phyloP scores from a whole-genome alignment of 352 stramenopile genomes.

The Globisporangium recalcitrans region DNA sequence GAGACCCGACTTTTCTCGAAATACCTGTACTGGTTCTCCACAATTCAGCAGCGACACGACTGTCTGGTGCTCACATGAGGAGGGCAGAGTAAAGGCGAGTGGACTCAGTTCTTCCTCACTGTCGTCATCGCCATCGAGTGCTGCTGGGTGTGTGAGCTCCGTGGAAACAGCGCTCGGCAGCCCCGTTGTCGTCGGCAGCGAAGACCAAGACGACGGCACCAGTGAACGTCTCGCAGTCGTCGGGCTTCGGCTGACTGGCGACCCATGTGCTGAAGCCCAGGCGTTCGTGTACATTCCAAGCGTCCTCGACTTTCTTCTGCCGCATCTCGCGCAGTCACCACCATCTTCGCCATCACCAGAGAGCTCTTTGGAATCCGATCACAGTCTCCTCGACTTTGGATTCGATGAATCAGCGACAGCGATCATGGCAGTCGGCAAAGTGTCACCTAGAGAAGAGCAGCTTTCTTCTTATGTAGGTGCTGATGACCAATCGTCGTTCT shows the following conservation, averaged over 20 bases:
- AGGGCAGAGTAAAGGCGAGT: not conserved
- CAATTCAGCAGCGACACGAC: conserved; percentile 1
- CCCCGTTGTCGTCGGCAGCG: not conserved
- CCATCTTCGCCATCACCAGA: not conserved
- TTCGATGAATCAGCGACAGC: not conserved
- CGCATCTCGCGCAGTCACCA: not conserved
- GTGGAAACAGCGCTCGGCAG: not conserved
- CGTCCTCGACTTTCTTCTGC: conserved; percentile 3
- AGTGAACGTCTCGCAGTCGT: not conserved
- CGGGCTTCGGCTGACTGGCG: not conserved
- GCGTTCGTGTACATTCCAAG: conserved; percentile 6
- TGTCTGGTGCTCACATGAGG: conserved; percentile 2
- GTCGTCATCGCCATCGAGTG: not conserved
- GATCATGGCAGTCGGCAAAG: not conserved
- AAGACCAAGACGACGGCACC: not conserved
- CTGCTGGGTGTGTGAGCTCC: not conserved
- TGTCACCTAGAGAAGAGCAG: not conserved
- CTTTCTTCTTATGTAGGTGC: not conserved
- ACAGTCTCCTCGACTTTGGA: not conserved
- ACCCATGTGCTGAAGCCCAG: not conserved
- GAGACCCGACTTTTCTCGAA: not conserved
- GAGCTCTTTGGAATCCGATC: not conserved
- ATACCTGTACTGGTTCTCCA: not conserved
- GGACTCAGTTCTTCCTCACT: not conserved
- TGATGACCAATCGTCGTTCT: not conserved